These are phyloP conservation scores for Trichoderma arundinaceum DNA, from an alignment of 2,329 filamentous ascomycete species.

Conservation along the genomic window DNA sequence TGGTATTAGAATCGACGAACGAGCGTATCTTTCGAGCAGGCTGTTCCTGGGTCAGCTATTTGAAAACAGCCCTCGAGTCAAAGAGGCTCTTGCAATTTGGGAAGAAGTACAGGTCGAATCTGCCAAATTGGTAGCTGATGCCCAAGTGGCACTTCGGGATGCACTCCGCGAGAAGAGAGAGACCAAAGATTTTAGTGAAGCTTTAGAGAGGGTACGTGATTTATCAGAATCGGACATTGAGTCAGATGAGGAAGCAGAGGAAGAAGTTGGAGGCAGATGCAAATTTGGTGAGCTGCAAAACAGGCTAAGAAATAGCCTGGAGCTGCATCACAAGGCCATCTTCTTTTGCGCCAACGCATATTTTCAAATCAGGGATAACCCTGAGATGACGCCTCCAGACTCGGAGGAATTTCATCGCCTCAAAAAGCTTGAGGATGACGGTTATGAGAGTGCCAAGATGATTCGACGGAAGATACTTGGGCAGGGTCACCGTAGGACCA, in stretches of 20 bases:
- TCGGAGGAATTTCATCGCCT: slow-evolving; percentile 70
- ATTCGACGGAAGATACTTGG: slow-evolving; percentile 80
- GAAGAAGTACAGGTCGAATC: slow-evolving; percentile 58
- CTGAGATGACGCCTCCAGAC: slow-evolving; percentile 65
- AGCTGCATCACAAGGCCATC: slow-evolving; percentile 78
- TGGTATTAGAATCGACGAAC: slow-evolving; percentile 69
- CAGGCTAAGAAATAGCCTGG: slow-evolving; percentile 72
- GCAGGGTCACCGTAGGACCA: slow-evolving; percentile 50
- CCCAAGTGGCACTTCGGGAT: slow-evolving; percentile 63
- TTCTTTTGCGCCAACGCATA: slow-evolving; percentile 87
- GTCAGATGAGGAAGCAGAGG: slow-evolving; percentile 46
- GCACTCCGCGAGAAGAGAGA: slow-evolving; percentile 50
- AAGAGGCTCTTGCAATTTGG: slow-evolving; percentile 75
- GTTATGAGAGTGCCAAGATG: slow-evolving; percentile 78
- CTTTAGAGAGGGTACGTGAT: slow-evolving; percentile 8
- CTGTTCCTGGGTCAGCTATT: slow-evolving; percentile 77
- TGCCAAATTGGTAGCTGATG: slow-evolving; percentile 63
- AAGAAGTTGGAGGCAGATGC: slow-evolving; percentile 42
- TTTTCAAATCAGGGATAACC: slow-evolving; percentile 80
- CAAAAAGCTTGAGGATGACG: slow-evolving; percentile 72
- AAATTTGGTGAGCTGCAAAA: slow-evolving; percentile 65
- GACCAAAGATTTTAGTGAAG: background rate
- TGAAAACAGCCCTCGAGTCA: slow-evolving; percentile 72
- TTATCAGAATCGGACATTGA: slow-evolving; percentile 39
- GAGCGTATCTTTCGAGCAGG: slow-evolving; percentile 66